Conservation (phyloP, 805 yeast species). For the Ogataea ramenticola region DNA sequence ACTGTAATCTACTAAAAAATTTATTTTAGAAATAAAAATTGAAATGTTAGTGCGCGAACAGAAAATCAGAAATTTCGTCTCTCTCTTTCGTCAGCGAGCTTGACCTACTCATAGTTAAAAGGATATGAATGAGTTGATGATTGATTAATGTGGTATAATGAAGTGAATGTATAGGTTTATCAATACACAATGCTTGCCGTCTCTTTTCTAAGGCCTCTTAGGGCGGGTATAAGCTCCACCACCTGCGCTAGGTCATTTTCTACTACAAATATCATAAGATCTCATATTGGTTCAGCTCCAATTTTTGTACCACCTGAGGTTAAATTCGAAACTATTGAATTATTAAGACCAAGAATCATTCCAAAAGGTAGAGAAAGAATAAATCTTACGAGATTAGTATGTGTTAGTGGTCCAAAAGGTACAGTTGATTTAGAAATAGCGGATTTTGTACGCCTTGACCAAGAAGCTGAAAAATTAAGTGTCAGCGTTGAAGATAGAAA, state of each 20-base stretch:
- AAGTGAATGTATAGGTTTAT: no score
- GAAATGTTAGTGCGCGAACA: no score
- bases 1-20: no score
- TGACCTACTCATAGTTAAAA: no score
- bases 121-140: no score
- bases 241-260: slow-evolving; percentile 36
- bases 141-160: no score
- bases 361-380: slow-evolving; percentile 60
- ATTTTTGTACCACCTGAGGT: slow-evolving; percentile 62
- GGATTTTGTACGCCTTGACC: slow-evolving; percentile 48
- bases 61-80: no score
- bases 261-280: slow-evolving; percentile 24
- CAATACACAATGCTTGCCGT: neutral
- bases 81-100: no score
- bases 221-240: no score
- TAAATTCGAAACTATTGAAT: slow-evolving; percentile 34
- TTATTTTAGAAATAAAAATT: no score
- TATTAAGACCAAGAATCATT: slow-evolving; percentile 51
- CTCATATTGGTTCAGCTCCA: slow-evolving; percentile 80
- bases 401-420: slow-evolving; percentile 76
- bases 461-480: slow-evolving; percentile 26
- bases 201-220: neutral
- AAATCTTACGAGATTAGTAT: slow-evolving; percentile 49
- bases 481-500: slow-evolving; percentile 52
- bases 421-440: slow-evolving; percentile 58